Percentiles rank a stretch among this genome's conserved stretches.
These are phyloP conservation scores for Lasiosphaeria miniovina DNA, from an alignment of 495 filamentous ascomycete species.

Conservation along the genomic window DNA sequence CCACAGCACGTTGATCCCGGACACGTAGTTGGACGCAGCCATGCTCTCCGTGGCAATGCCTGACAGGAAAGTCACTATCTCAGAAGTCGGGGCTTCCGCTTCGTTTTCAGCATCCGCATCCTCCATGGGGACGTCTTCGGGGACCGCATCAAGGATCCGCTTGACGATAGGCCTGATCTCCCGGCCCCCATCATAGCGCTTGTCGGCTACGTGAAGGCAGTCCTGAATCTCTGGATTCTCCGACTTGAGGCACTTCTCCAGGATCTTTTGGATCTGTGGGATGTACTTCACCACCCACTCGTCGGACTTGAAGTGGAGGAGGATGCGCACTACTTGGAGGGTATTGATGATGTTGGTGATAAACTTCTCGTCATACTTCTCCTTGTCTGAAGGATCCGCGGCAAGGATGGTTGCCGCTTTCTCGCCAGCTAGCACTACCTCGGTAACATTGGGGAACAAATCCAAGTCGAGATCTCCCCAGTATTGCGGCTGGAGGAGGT, in stretches of 20 bases:
- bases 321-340: constrained; percentile 81
- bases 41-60: constrained; percentile 78
- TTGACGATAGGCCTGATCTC: constrained; percentile 67
- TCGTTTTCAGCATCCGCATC: constrained; percentile 86
- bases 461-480: constrained; percentile 94
- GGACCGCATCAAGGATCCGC: constrained; percentile 84
- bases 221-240: constrained; percentile 90
- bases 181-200: constrained; percentile 59
- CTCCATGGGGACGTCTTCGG: constrained; percentile 81
- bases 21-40: constrained; percentile 71
- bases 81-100: constrained; percentile 61
- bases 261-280: constrained; percentile 72
- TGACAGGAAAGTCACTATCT: constrained; percentile 79
- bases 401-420: constrained; percentile 68
- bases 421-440: constrained; percentile 71
- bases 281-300: constrained; percentile 85
- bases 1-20: constrained; percentile 88
- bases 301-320: constrained; percentile 79
- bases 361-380: constrained; percentile 78
- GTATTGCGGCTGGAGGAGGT: constrained; percentile 80
- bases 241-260: constrained; percentile 84
- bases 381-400: constrained; percentile 77
- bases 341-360: constrained; percentile 86
- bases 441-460: constrained; percentile 83
- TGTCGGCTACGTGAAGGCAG: constrained; percentile 70